Conservation (phyloP, 2,329 filamentous ascomycete species). For the Dactylonectria estremocensis region DNA sequence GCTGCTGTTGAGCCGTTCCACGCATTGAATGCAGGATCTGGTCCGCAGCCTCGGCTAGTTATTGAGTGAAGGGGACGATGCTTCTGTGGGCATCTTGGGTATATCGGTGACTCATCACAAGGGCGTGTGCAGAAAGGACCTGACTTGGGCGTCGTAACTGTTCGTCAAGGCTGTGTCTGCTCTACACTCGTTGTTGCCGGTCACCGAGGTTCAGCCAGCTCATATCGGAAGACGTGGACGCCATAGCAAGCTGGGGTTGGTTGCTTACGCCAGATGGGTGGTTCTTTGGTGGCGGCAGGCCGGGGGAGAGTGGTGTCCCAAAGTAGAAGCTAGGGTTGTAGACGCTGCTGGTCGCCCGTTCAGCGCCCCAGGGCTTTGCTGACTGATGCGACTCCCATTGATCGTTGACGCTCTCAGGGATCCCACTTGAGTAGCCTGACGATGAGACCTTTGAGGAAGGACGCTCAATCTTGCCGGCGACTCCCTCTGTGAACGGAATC, state of each 20-base stretch:
- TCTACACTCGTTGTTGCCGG: slow-evolving; percentile 48
- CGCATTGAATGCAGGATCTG: slow-evolving; percentile 17
- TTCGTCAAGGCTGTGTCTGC: slow-evolving; percentile 36
- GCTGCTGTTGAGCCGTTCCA: slow-evolving; percentile 22
- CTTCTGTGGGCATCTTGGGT: slow-evolving; percentile 35
- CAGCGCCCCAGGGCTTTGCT: slow-evolving; percentile 63
- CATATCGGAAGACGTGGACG: slow-evolving; percentile 75
- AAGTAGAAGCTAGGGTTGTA: slow-evolving; percentile 65
- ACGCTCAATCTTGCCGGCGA: slow-evolving; percentile 74
- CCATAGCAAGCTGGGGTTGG: slow-evolving; percentile 66
- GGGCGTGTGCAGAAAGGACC: slow-evolving; percentile 12
- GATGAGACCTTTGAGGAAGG: slow-evolving; percentile 66
- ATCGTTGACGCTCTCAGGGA: slow-evolving; percentile 75
- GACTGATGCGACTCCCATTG: slow-evolving; percentile 65
- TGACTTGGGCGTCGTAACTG: slow-evolving; percentile 37
- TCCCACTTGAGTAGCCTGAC: slow-evolving; percentile 74
- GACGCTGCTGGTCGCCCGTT: slow-evolving; percentile 67
- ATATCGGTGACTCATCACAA: slow-evolving; percentile 39
- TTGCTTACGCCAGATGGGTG: slow-evolving; percentile 58
- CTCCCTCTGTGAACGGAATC: slow-evolving; percentile 68
- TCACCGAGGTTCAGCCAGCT: slow-evolving; percentile 84
- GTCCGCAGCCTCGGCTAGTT: slow-evolving; percentile 18
- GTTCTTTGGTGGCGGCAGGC: slow-evolving; percentile 50
- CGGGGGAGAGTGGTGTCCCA: slow-evolving; percentile 58
- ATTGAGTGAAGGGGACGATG: slow-evolving; percentile 17